These are phyloP conservation scores for Saitoella complicata DNA, from an alignment of 805 yeast species.

Conservation along the genomic window DNA sequence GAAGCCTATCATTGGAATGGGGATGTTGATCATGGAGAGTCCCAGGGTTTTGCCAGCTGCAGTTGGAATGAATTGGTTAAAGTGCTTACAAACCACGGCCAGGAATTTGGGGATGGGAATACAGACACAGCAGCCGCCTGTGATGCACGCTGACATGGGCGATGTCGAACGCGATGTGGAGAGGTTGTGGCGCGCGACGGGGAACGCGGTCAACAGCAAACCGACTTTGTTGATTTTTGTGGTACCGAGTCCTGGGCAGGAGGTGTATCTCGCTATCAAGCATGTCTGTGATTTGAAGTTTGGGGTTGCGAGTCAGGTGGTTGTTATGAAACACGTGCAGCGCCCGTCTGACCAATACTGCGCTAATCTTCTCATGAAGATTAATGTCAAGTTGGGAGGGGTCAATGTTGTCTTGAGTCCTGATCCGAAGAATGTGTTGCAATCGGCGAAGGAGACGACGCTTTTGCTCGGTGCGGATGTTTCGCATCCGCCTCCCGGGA, in stretches of 20 bases:
- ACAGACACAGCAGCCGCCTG: constrained; percentile 4
- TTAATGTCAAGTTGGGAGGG: constrained; percentile 22
- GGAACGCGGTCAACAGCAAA: constrained; percentile 11
- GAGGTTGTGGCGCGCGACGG: constrained; percentile 5
- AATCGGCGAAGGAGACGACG: constrained; percentile 14
- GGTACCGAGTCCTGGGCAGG: constrained; percentile 13
- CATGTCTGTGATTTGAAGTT: constrained; percentile 18
- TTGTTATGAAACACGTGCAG: constrained; percentile 17
- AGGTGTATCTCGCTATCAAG: constrained; percentile 17
- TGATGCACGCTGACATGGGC: constrained; percentile 5
- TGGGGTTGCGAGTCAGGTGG: constrained; percentile 20
- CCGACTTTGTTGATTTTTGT: constrained; percentile 16
- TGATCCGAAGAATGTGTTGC: constrained; percentile 4
- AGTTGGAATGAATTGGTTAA: too few species aligned
- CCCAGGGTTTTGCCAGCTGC: not conserved
- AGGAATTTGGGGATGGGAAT: constrained; percentile 6
- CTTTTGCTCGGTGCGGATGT: constrained; percentile 19
- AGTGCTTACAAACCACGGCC: not conserved
- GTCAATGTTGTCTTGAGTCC: constrained; percentile 15
- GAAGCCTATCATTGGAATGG: constrained; percentile 4
- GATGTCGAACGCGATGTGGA: constrained; percentile 2
- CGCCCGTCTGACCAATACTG: constrained; percentile 18
- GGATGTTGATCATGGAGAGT: constrained; percentile 8
- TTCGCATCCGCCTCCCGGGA: constrained; percentile 14
- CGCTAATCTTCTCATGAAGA: constrained; percentile 21